Conservation (phyloP, 73 alveolate genomes). For the Paramecium caudatum region DNA sequence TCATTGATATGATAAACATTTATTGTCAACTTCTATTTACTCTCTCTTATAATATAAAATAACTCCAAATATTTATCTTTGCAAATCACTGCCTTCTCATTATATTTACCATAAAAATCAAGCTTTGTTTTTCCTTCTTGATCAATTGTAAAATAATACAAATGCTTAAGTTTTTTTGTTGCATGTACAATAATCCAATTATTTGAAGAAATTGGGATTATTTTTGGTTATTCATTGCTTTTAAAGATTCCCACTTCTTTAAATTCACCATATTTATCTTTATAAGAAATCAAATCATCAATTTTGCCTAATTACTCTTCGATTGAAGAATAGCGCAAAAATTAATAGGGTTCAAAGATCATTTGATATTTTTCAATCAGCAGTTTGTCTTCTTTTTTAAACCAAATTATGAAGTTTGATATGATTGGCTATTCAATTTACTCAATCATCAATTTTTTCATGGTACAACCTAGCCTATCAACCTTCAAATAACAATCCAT, state of each 20-base stretch:
- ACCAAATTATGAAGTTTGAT: slow-evolving; percentile 9
- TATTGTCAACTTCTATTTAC: neutral
- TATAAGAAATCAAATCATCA: neutral
- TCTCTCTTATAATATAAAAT: neutral
- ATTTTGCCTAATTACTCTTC: neutral
- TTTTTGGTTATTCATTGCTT: neutral
- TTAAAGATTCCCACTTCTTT: neutral
- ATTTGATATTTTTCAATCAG: neutral
- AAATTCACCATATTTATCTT: slow-evolving; percentile 19
- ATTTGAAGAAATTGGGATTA: neutral
- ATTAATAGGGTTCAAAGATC: neutral
- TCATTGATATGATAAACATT: neutral
- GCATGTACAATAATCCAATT: neutral
- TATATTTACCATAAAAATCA: neutral
- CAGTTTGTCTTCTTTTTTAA: slow-evolving; percentile 5
- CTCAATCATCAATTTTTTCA: neutral
- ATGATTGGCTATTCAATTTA: neutral
- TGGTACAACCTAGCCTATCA: neutral
- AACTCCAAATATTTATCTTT: neutral
- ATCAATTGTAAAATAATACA: slow-evolving; percentile 18
- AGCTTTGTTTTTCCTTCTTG: neutral
- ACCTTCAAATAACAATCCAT: neutral
- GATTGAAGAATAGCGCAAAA: neutral
- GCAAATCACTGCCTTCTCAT: neutral
- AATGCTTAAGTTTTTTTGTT: neutral